phyloP scores from a whole-genome alignment of 257 asterid genomes.

The Nicotiana tabacum region DNA sequence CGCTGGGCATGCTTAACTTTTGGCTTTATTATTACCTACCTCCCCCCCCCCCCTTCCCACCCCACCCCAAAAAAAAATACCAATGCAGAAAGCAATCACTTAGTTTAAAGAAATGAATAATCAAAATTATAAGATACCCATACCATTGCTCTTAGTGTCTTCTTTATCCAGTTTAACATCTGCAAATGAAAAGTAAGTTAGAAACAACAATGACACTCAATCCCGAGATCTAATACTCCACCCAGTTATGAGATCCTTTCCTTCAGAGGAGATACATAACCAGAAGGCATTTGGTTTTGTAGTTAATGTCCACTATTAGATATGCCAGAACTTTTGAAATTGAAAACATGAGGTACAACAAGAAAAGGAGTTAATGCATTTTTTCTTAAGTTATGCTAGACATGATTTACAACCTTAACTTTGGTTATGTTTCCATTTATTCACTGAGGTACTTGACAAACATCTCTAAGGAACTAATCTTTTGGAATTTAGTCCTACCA shows the following conservation, averaged over 20 bases:
- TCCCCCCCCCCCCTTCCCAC: background rate
- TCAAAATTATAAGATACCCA: slow-evolving; percentile 15
- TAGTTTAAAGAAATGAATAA: background rate
- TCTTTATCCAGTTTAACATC: slow-evolving; percentile 65
- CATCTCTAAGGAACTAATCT: background rate
- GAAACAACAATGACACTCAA: slow-evolving; percentile 2
- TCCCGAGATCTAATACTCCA: background rate
- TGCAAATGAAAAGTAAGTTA: slow-evolving; percentile 22
- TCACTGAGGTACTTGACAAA: background rate
- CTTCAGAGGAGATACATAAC: background rate
- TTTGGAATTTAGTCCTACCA: background rate
- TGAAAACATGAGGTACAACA: background rate
- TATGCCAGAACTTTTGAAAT: background rate
- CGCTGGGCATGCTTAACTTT: background rate
- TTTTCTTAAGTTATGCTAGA: background rate
- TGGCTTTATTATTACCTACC: background rate
- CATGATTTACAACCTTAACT: background rate
- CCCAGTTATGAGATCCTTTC: background rate
- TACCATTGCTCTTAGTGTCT: slow-evolving; percentile 52
- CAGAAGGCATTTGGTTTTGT: background rate
- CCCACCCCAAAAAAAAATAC: background rate
- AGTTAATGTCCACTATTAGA: background rate
- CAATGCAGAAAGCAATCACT: background rate
- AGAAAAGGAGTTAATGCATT: background rate
- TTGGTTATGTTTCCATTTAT: background rate